Conservation (phyloP, 139 green algal species). For the Tetratostichococcus sp. region DNA sequence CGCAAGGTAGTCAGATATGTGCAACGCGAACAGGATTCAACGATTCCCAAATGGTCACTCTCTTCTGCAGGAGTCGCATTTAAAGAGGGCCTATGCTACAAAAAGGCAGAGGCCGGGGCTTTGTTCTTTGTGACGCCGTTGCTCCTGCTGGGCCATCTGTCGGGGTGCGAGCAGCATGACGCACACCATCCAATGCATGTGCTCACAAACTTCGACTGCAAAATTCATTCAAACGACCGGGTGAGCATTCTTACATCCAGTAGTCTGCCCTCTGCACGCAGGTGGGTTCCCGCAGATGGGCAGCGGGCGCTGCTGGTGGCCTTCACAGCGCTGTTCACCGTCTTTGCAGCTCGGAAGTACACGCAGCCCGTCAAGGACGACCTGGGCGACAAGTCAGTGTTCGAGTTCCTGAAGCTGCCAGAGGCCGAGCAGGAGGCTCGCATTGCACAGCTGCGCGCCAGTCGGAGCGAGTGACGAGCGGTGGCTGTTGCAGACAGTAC, state of each 20-base stretch:
- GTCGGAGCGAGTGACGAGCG: neutral
- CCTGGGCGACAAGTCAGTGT: constrained; percentile 88
- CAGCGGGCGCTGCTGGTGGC: constrained; percentile 34
- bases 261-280: no score
- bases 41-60: no score
- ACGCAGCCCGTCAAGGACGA: constrained; percentile 89
- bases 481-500: no score
- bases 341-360: constrained; percentile 87
- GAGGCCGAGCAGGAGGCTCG: constrained; percentile 18
- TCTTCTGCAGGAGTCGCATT: constrained; percentile 73
- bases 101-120: constrained; percentile 61
- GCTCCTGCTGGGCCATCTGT: constrained; percentile 36
- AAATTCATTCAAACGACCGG: no score
- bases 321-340: constrained; percentile 22
- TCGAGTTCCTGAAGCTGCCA: constrained; percentile 10
- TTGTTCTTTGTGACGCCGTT: constrained; percentile 68
- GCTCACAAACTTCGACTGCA: no score
- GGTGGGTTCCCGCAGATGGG: constrained; percentile 13
- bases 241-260: no score
- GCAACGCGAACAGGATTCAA: no score
- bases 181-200: neutral
- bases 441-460: neutral
- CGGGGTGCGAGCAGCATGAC: neutral
- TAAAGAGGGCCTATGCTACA: constrained; percentile 87
- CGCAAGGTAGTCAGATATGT: no score